A percentile compares a stretch with the other conserved stretches of the same genome.
Conservation (phyloP, 2,329 filamentous ascomycete species). For the Leptographium lundbergii region DNA sequence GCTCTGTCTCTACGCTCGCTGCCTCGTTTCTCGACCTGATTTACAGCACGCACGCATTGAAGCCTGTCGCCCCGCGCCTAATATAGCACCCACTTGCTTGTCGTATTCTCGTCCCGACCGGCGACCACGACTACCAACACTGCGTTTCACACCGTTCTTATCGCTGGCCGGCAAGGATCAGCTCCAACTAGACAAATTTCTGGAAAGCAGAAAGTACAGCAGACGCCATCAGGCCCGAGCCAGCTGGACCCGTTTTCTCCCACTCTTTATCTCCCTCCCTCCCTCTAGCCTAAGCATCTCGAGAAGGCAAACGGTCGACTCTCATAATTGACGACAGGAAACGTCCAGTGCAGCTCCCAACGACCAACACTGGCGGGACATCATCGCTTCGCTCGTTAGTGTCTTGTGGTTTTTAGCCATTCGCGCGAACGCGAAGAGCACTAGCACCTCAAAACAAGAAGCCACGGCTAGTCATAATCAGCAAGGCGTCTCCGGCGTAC, state of each 20-base stretch:
- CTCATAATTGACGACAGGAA: neutral
- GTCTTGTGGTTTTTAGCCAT: neutral
- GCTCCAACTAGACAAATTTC: too few relatives aligned
- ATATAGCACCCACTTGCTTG: neutral
- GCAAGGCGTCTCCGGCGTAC: neutral
- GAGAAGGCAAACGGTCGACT: neutral
- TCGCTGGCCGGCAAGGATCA: too few relatives aligned
- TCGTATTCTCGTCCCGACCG: neutral
- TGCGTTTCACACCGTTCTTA: neutral
- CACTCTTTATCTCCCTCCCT: too few relatives aligned
- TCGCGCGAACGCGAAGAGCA: neutral
- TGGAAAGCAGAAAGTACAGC: neutral
- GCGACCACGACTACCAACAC: neutral
- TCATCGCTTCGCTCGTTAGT: neutral
- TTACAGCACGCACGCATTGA: neutral
- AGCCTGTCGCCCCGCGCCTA: neutral
- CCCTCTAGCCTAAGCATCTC: too few relatives aligned
- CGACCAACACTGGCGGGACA: neutral
- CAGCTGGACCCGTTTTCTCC: too few relatives aligned
- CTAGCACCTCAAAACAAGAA: slow-evolving; percentile 1
- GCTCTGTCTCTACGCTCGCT: slow-evolving; percentile 2
- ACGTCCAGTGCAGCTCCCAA: neutral
- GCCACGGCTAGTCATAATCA: neutral
- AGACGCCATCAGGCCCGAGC: neutral
- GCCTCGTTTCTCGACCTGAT: slow-evolving; percentile 2